Conservation (phyloP, 345 rosid genomes). For the Rhizophora mangle region DNA sequence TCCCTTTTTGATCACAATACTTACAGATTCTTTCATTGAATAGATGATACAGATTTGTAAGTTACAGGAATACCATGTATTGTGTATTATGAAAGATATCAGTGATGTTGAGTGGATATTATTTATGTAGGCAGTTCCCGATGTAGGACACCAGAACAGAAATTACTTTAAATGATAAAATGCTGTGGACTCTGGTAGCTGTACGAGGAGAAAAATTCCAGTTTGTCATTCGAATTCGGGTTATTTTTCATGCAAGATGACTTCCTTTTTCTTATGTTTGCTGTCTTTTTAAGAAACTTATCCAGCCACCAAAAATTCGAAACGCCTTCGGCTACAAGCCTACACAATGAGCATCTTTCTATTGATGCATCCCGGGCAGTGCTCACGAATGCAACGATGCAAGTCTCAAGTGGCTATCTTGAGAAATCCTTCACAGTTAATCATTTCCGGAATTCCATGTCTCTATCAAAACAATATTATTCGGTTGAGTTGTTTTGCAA, state of each 20-base stretch:
- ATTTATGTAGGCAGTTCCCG: conserved; percentile 5
- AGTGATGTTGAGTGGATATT: conserved; percentile 7
- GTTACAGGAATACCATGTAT: conserved; percentile 21
- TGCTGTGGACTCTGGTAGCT: not conserved
- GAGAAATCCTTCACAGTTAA: no score
- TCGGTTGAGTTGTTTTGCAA: no score
- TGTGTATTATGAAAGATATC: conserved; percentile 12
- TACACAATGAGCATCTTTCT: no score
- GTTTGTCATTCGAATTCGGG: no score
- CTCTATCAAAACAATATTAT: not conserved
- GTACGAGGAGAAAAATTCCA: not conserved
- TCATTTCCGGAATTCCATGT: not conserved
- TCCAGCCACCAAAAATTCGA: no score
- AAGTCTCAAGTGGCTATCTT: no score
- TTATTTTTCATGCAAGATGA: no score
- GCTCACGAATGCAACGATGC: no score
- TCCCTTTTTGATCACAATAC: conserved; percentile 29
- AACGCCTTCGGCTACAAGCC: no score
- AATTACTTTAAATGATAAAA: conserved; percentile 1
- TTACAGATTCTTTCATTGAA: conserved; percentile 57
- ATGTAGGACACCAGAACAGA: conserved; percentile 1
- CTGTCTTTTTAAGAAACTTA: no score
- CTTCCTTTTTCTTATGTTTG: no score
- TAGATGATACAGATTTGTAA: conserved; percentile 22
- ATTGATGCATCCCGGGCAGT: no score